Evolutionary conservation across 2,329 filamentous ascomycete genomes (phyloP), one percentile per base, ranked within the genome.

Genomic region (Paecilomyces niveus): DNA sequence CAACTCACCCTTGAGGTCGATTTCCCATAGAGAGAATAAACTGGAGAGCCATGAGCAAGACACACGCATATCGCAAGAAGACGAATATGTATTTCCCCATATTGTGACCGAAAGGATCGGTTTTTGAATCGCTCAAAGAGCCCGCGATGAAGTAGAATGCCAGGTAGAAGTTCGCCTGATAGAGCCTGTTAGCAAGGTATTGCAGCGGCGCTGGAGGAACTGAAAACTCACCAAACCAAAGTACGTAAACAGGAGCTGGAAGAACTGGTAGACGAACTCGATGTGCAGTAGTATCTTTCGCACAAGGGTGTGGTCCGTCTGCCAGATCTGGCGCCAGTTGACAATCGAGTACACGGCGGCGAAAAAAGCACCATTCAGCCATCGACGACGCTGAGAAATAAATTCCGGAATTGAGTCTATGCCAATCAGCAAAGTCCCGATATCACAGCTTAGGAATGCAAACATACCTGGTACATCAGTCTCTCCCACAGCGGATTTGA

Each of bases 361-460:
- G 72, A 99, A 99, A 80, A 99, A 99, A 64, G 94, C 94, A 70
- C 94, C 94, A 72, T 99, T 99, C 62, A 99, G 86, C 94, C 94
- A 99, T 74, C 94, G 86, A 71, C 94, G 86, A 70, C 94, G 89
- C 71, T 99, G 94, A 0, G 92, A 97, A 69, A 99, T 92, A 70
- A 99, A 99, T 68, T 99, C 94, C 1, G 95, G 92, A 1, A 99
- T 90, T 8, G 90, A 77, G 74, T 99, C 94, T 90, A 67, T 0
- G n/a, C 24, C 2, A 22, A 2, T 9, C 59, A 60, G 54, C 21
- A 56, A 18, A 3, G 45, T 22, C 24, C 22, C n/a, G 26, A 49
- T 59, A 31, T 21, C 49, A 10, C 3, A 56, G 77, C 85, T 83
- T 33, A 10, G 13, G 4, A 39, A 33, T 21, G 32, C 31, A 32